These are phyloP conservation scores for Dothideomycetes sp. DNA, from an alignment of 2,329 filamentous ascomycete genomes.

Conservation along the genomic window DNA sequence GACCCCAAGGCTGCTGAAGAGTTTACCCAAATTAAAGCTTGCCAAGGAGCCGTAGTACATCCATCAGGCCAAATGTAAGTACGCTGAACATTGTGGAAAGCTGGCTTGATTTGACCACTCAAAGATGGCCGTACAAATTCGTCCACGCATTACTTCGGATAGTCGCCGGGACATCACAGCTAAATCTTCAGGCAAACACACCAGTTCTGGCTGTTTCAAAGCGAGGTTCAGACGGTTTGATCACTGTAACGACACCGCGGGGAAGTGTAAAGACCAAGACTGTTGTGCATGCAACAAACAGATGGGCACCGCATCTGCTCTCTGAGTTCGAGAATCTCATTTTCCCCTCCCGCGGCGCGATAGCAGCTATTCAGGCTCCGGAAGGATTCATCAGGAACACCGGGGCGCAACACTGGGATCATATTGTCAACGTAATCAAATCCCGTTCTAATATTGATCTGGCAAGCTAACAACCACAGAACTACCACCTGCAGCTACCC, in stretches of 20 bases:
- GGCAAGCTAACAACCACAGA: too few relatives aligned
- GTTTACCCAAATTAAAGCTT: slow-evolving; percentile 22
- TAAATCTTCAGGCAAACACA: slow-evolving; percentile 19
- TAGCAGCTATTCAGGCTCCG: slow-evolving; percentile 21
- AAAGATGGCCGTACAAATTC: slow-evolving; percentile 17
- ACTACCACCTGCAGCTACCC: slow-evolving; percentile 23
- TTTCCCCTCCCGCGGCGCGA: slow-evolving; percentile 11
- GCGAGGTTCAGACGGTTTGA: slow-evolving; percentile 14
- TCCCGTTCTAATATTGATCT: not conserved
- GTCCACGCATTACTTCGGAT: slow-evolving; percentile 15
- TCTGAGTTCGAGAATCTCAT: slow-evolving; percentile 14
- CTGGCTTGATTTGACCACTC: not conserved
- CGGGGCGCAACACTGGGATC: slow-evolving; percentile 22
- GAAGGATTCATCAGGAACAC: slow-evolving; percentile 20
- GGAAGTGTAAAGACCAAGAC: slow-evolving; percentile 11
- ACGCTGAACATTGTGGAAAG: not conserved
- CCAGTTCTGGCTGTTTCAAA: slow-evolving; percentile 16
- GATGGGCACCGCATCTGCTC: slow-evolving; percentile 15
- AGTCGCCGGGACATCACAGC: slow-evolving; percentile 9
- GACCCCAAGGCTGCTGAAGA: slow-evolving; percentile 17
- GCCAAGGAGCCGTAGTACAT: slow-evolving; percentile 18
- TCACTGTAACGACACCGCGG: slow-evolving; percentile 13
- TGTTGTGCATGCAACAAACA: slow-evolving; percentile 14
- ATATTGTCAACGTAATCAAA: slow-evolving; percentile 14
- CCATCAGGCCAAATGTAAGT: slow-evolving; percentile 17